Evolutionary conservation across 768 basidiomycete species (phyloP).

Genomic region (Nidularia sp.): DNA sequence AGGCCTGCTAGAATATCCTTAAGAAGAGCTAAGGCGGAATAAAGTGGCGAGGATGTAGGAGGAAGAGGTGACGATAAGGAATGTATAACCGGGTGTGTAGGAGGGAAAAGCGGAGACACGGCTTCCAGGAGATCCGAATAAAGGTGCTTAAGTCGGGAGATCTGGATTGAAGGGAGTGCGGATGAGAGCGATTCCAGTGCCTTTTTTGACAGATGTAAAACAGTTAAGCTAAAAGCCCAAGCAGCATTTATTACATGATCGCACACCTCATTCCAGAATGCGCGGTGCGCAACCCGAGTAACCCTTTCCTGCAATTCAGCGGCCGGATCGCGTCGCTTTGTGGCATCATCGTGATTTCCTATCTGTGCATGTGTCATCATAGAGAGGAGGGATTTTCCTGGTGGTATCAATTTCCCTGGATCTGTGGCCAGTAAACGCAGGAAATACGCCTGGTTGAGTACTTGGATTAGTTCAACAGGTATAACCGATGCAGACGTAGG

Average conservation of each 20-base stretch:
- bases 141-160: slow-evolving; percentile 52
- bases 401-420: slow-evolving; percentile 56
- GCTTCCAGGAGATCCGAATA: slow-evolving; percentile 50
- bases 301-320: slow-evolving; percentile 32
- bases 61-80: slow-evolving; percentile 55
- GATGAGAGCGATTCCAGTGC: slow-evolving; percentile 53
- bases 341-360: slow-evolving; percentile 5
- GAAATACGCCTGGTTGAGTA: slow-evolving; percentile 59
- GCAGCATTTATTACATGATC: too few species aligned
- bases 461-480: slow-evolving; percentile 51
- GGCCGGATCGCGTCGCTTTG: slow-evolving; percentile 5
- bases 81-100: slow-evolving; percentile 42
- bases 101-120: slow-evolving; percentile 56
- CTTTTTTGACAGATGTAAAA: slow-evolving; percentile 23
- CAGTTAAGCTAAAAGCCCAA: too few species aligned
- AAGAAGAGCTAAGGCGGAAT: slow-evolving; percentile 50
- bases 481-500: slow-evolving; percentile 19
- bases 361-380: slow-evolving; percentile 39
- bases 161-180: slow-evolving; percentile 53
- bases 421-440: slow-evolving; percentile 67
- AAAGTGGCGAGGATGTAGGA: slow-evolving; percentile 66
- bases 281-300: slow-evolving; percentile 52
- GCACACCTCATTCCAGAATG: slow-evolving; percentile 74
- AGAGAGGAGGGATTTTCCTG: slow-evolving; percentile 69
- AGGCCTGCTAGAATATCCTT: slow-evolving; percentile 49